Conservation (phyloP, 495 filamentous ascomycete species). For the Lasiosphaeria miniovina region DNA sequence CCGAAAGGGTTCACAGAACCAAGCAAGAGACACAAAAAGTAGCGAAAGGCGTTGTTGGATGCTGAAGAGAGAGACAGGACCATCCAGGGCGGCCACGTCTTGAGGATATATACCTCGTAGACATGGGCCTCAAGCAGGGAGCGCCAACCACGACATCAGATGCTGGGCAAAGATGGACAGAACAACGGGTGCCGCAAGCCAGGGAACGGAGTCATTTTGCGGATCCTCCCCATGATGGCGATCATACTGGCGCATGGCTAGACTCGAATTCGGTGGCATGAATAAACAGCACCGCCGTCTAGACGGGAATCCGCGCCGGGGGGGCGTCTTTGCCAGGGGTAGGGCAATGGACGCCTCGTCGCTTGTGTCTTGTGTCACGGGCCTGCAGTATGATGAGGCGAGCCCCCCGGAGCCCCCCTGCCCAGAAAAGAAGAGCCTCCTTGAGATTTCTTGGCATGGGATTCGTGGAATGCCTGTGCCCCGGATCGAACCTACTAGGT, state of each 20-base stretch:
- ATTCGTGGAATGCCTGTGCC: neutral
- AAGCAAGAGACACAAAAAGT: slow-evolving; percentile 34
- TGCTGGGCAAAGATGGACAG: slow-evolving; percentile 16
- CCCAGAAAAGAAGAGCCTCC: slow-evolving; percentile 13
- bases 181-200: slow-evolving; percentile 19
- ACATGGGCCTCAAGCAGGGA: neutral
- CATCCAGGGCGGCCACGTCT: slow-evolving; percentile 1
- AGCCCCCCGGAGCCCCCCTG: slow-evolving; percentile 11
- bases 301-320: neutral
- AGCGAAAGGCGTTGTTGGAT: slow-evolving; percentile 29
- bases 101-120: slow-evolving; percentile 28
- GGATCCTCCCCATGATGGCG: slow-evolving; percentile 29
- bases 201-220: slow-evolving; percentile 9
- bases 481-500: slow-evolving; percentile 7
- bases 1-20: slow-evolving; percentile 49
- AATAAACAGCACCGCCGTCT: slow-evolving; percentile 11
- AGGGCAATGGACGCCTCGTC: slow-evolving; percentile 19
- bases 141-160: neutral
- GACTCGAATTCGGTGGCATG: slow-evolving; percentile 8
- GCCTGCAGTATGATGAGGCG: slow-evolving; percentile 14
- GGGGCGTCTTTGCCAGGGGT: neutral
- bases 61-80: slow-evolving; percentile 38
- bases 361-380: slow-evolving; percentile 32
- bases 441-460: slow-evolving; percentile 21
- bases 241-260: slow-evolving; percentile 30